These are phyloP conservation scores for Xylaria cubensis DNA, from an alignment of 495 filamentous ascomycete species.

Conservation along the genomic window DNA sequence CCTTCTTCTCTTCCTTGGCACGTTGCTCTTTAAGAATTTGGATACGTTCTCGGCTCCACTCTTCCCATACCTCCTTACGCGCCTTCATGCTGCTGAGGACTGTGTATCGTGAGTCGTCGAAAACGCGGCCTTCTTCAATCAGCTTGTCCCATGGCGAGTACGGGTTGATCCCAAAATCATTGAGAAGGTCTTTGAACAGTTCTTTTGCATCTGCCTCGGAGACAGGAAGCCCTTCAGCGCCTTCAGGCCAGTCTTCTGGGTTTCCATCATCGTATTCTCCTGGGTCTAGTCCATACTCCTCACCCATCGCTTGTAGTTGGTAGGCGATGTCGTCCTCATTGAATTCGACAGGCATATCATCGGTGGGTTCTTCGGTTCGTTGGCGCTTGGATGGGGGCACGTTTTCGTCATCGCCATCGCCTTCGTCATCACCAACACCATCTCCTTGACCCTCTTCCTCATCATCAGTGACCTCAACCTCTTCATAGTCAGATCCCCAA, in stretches of 20 bases:
- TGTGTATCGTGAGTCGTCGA: constrained; percentile 87
- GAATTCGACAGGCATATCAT: constrained; percentile 76
- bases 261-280: constrained; percentile 72
- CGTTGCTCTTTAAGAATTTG: constrained; percentile 72
- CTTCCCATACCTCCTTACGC: constrained; percentile 79
- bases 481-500: constrained; percentile 76
- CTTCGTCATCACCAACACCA: constrained; percentile 43
- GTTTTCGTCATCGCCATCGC: constrained; percentile 51
- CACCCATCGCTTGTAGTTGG: constrained; percentile 86
- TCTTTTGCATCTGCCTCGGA: constrained; percentile 71
- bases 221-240: constrained; percentile 68
- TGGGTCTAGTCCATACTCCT: constrained; percentile 68
- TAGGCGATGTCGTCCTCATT: constrained; percentile 94
- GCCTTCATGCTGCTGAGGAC: constrained; percentile 79
- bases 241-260: constrained; percentile 72
- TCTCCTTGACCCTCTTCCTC: constrained; percentile 87
- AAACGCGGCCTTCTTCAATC: constrained; percentile 79
- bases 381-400: constrained; percentile 68
- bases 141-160: constrained; percentile 92
- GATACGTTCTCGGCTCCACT: constrained; percentile 79
- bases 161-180: constrained; percentile 81
- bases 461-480: constrained; percentile 65
- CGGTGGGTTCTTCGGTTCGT: constrained; percentile 62
- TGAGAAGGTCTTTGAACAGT: constrained; percentile 84
- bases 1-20: constrained; percentile 78